Conservation (phyloP, 306 rosid genomes). For the Dalbergia cultrata region DNA sequence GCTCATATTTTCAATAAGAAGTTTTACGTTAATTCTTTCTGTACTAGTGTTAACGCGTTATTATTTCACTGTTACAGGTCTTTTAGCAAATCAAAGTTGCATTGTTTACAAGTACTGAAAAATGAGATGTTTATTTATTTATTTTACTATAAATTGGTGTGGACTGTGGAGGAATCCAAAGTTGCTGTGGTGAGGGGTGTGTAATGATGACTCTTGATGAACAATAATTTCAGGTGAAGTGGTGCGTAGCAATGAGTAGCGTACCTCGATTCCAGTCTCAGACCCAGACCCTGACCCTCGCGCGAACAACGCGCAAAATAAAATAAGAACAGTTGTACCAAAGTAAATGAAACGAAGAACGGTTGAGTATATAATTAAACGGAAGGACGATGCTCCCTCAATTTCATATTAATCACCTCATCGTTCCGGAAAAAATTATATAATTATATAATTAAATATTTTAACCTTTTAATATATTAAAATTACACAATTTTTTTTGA, state of each 20-base stretch:
- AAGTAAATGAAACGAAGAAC: background rate
- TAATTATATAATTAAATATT: too few relatives aligned
- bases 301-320: background rate
- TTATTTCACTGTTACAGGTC: background rate
- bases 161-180: background rate
- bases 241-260: conserved; percentile 5
- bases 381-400: too few relatives aligned
- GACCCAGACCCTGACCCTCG: background rate
- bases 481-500: too few relatives aligned
- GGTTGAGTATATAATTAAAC: too few relatives aligned
- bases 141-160: background rate
- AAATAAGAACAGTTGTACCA: background rate
- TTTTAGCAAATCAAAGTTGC: too few relatives aligned
- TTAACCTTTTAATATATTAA: too few relatives aligned
- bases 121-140: background rate
- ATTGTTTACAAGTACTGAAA: background rate
- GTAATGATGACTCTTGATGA: background rate
- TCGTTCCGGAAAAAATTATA: too few relatives aligned
- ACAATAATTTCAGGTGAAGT: conserved; percentile 28
- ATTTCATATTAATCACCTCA: too few relatives aligned
- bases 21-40: too few relatives aligned
- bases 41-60: too few relatives aligned
- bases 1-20: too few relatives aligned
- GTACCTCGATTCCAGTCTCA: conserved; percentile 8
- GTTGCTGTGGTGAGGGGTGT: conserved; percentile 8